Conservation (phyloP, 208 protist genomes). For the Angomonas deanei region DNA sequence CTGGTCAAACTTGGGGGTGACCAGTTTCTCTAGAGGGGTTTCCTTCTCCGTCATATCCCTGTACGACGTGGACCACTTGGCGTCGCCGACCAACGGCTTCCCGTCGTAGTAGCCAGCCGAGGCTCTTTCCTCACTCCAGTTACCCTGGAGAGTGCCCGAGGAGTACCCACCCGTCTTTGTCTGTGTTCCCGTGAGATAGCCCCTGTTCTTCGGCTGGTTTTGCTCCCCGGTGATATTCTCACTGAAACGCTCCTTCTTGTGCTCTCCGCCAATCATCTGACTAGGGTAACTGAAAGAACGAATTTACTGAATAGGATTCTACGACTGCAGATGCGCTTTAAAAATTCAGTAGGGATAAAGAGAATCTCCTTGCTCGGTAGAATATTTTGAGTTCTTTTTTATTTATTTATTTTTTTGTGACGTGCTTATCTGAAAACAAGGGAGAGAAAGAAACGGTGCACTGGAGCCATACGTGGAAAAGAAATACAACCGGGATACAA, state of each 20-base stretch:
- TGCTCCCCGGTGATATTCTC: conserved; percentile 62
- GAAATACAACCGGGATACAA: neutral
- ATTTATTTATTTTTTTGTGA: no score
- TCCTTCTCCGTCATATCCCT: conserved; percentile 26
- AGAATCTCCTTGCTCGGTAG: no score
- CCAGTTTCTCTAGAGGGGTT: neutral
- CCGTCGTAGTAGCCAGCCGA: conserved; percentile 80
- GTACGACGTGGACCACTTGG: conserved; percentile 55
- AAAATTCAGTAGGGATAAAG: neutral
- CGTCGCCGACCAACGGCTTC: conserved; percentile 40
- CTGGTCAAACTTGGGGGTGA: conserved; percentile 49
- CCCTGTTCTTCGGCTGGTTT: conserved; percentile 84
- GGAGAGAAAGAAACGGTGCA: no score
- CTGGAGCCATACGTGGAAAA: neutral
- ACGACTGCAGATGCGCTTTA: neutral
- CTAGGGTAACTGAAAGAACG: neutral
- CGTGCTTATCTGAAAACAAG: no score
- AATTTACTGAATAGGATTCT: neutral
- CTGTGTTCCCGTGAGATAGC: conserved; percentile 81
- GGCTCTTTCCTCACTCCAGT: conserved; percentile 82
- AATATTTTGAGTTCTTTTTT: no score
- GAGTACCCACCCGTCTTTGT: conserved; percentile 69
- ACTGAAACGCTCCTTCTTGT: conserved; percentile 87
- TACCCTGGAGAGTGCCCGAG: conserved; percentile 67
- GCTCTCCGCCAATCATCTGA: conserved; percentile 82